Evolutionary conservation across 148 eudicot species (phyloP).

Genomic region (Chenopodium formosanum): DNA sequence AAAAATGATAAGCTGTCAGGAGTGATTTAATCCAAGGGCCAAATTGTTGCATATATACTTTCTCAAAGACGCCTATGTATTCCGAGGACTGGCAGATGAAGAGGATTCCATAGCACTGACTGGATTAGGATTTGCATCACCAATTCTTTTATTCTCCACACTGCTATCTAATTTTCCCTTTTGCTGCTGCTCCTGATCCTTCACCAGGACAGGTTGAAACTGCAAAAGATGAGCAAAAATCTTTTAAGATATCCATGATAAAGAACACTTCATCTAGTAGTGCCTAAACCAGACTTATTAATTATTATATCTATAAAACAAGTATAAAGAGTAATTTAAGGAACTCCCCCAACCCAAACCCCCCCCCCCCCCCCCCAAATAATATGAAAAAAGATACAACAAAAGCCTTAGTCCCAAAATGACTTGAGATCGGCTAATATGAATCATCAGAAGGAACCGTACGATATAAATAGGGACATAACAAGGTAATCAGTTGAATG

Average conservation of each 20-base stretch:
- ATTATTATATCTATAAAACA: not conserved
- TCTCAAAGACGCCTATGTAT: not conserved
- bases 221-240: constrained; percentile 29
- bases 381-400: too few relatives aligned
- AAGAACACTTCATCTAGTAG: not conserved
- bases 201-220: constrained; percentile 88
- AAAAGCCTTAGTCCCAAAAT: too few relatives aligned
- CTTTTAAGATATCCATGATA: not conserved
- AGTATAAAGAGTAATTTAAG: not conserved
- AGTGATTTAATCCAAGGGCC: not conserved
- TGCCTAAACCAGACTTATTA: not conserved
- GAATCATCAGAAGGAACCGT: too few relatives aligned
- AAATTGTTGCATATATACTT: not conserved
- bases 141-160: constrained; percentile 36
- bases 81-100: constrained; percentile 32
- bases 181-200: constrained; percentile 52
- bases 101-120: constrained; percentile 33
- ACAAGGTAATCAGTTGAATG: too few relatives aligned
- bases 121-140: constrained; percentile 27
- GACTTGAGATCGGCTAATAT: too few relatives aligned
- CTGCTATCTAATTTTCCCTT: constrained; percentile 35
- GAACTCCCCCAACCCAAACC: not conserved
- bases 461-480: too few relatives aligned
- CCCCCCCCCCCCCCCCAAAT: too few relatives aligned
- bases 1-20: not conserved